Percentiles rank a stretch among this genome's conserved stretches.
These are phyloP conservation scores for Aspergillus floridensis DNA, from an alignment of 2,329 filamentous ascomycete genomes.

Conservation along the genomic window DNA sequence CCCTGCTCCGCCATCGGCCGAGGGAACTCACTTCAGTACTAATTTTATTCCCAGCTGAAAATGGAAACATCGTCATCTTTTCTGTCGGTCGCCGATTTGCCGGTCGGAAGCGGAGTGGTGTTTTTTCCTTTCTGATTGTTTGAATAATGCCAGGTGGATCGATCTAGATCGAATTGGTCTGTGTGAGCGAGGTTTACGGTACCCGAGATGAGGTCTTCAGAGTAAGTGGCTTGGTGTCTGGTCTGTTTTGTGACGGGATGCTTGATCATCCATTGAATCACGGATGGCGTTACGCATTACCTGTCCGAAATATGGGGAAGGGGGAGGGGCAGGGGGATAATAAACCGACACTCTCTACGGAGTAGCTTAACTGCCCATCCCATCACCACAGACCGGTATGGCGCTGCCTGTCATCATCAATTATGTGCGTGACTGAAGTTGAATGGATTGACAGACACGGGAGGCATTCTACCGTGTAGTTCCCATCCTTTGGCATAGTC, in stretches of 20 bases:
- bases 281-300: background rate
- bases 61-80: conserved; percentile 5
- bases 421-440: background rate
- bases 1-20: conserved; percentile 25
- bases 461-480: background rate
- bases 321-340: too few species aligned
- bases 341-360: too few species aligned
- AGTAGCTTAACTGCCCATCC: too few species aligned
- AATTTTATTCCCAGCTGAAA: conserved; percentile 1
- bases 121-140: too few species aligned
- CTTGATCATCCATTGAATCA: background rate
- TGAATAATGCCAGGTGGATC: background rate
- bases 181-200: background rate
- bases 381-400: background rate
- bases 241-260: background rate
- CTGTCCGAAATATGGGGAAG: background rate
- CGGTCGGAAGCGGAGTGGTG: too few species aligned
- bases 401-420: conserved; percentile 3
- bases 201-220: background rate
- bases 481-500: background rate
- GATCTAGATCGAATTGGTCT: background rate
- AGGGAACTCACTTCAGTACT: background rate
- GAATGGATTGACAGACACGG: background rate
- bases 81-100: too few species aligned
- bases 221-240: background rate